Base-by-base conservation (phyloP, 495 filamentous ascomycete genomes). In the Penicillium macrosclerotiorum region DNA sequence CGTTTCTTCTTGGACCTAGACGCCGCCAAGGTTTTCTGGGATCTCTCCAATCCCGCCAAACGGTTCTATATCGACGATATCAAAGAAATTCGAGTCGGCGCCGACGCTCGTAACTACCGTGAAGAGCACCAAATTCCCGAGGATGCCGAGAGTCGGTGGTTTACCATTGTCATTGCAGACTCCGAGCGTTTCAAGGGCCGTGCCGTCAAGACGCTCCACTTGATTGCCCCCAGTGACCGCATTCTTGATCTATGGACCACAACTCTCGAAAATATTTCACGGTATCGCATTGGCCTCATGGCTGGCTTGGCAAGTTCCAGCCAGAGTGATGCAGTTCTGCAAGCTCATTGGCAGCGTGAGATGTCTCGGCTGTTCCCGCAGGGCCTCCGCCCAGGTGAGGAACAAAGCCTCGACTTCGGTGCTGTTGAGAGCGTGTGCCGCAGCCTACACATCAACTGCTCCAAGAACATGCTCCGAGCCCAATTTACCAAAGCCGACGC, bases 21-120 rank as follows among this genome's bases (percentile, higher is more conserved):
- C 39, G 77, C 85, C 5, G 89, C 85, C 35, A 93, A 89, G 62
- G 87, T 97, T 25, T 83, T 74, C 24, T 98, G 93, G 93, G 84
- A 94, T 65, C 78, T 80, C 12, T 82, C 78, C 3, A 87, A 87
- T 38, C 79, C 85, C 0, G 77, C 82, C 1, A 96, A 95, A 50
- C 80, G 78, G 13, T 86, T 98, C 52, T 94, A 94, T 59, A 84
- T 98, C 45, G 93, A 98, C 51, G 89, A 98, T 58, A 90, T 98
- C 55, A 85, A 85, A 53, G 89, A 95, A 49, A 88, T 98, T 32
- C 83, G 90, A 40, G 79, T 83, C 26, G 92, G 89, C 26, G 75
- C 80, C n/a, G 89, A 96, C 59, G 90, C 90, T 25, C 77, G 83
- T 34, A 90, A 94, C 52, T 95, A 95, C 54, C 84, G 88, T 8